Percentiles rank a stretch among this genome's conserved stretches.
Conservation (phyloP, 2,329 filamentous ascomycete species). For the Trichoderma sp. region DNA sequence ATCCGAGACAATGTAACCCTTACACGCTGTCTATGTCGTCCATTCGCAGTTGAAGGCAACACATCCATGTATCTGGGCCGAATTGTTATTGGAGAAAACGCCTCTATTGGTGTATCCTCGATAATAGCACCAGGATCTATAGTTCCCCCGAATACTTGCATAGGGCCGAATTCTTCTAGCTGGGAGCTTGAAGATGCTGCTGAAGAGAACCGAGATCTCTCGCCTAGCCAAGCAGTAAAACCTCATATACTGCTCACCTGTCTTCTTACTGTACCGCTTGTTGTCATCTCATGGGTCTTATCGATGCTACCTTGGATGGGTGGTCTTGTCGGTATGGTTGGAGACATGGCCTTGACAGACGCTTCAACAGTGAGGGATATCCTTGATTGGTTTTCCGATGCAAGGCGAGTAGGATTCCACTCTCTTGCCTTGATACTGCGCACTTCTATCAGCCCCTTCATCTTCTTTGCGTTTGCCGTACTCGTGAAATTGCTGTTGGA, state of each 20-base stretch:
- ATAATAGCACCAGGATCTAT: constrained; percentile 50
- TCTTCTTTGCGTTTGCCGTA: constrained; percentile 43
- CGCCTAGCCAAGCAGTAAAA: constrained; percentile 36
- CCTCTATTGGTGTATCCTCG: constrained; percentile 46
- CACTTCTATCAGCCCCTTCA: constrained; percentile 40
- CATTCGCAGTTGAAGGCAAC: constrained; percentile 55
- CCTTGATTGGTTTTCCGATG: constrained; percentile 48
- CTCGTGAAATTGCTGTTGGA: constrained; percentile 42
- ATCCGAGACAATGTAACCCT: constrained; percentile 50
- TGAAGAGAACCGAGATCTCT: constrained; percentile 47
- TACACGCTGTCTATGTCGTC: constrained; percentile 47
- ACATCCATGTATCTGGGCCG: constrained; percentile 55
- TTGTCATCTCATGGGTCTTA: constrained; percentile 39
- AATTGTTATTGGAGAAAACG: constrained; percentile 48
- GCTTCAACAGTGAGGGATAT: constrained; percentile 40
- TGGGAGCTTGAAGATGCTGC: constrained; percentile 50
- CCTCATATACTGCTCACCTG: constrained; percentile 45
- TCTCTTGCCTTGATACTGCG: constrained; percentile 47
- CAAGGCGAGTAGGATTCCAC: constrained; percentile 47
- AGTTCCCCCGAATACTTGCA: constrained; percentile 48
- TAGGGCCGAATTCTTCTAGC: constrained; percentile 56
- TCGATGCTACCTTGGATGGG: constrained; percentile 45
- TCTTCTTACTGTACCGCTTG: constrained; percentile 43
- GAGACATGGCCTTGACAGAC: constrained; percentile 33
- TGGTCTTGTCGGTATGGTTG: constrained; percentile 45